Conservation (phyloP, 805 yeast genomes). For the Ogataea wickerhamii region DNA sequence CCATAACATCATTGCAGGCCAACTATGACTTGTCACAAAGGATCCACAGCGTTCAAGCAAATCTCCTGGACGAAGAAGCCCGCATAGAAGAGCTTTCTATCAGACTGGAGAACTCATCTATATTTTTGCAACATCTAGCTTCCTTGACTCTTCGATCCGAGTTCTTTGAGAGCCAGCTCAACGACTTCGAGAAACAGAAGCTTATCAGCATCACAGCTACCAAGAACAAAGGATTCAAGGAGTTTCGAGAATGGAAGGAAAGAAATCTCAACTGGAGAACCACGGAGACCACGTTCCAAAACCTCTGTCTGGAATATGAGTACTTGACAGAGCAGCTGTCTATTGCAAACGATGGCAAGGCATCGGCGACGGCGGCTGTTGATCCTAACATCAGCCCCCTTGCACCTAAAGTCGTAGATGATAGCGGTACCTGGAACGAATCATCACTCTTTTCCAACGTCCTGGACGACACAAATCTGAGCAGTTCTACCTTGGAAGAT, state of each 20-base stretch:
- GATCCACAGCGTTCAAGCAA: conserved; percentile 17
- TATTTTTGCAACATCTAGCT: conserved; percentile 30
- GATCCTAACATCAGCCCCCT: background rate
- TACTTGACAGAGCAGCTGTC: conserved; percentile 30
- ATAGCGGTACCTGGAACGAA: conserved; percentile 3
- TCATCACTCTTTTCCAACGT: conserved; percentile 13
- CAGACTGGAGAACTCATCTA: conserved; percentile 25
- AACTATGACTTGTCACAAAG: conserved; percentile 16
- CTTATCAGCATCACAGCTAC: conserved; percentile 15
- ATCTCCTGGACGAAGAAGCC: conserved; percentile 19
- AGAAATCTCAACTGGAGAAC: conserved; percentile 42
- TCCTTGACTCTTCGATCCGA: conserved; percentile 33
- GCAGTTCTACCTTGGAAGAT: conserved; percentile 10
- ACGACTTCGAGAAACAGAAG: conserved; percentile 24
- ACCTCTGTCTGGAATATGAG: conserved; percentile 38
- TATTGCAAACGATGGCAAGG: conserved; percentile 17
- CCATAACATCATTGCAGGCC: conserved; percentile 11
- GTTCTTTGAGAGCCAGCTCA: conserved; percentile 33
- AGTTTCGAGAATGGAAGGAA: conserved; percentile 27
- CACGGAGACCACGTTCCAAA: conserved; percentile 44
- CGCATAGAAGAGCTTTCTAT: conserved; percentile 22
- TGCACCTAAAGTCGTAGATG: background rate
- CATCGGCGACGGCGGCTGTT: background rate
- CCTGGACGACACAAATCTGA: conserved; percentile 9
- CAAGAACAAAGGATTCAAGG: conserved; percentile 18